Conservation (phyloP, 352 stramenopile genomes). For the Pythium utonaiense region DNA sequence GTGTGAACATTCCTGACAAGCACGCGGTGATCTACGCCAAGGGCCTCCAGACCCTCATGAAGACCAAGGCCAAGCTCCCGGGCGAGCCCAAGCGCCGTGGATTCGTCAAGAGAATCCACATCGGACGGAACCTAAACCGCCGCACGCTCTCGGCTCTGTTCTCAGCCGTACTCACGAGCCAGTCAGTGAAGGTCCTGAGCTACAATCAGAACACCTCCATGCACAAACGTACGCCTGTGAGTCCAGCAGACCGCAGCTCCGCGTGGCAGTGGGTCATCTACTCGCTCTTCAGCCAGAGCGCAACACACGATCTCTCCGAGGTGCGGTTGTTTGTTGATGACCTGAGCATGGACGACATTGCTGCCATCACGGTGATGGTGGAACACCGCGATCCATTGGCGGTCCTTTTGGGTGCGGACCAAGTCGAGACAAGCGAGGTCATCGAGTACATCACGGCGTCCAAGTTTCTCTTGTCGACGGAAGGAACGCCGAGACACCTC, state of each 20-base stretch:
- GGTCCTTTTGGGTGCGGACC: neutral
- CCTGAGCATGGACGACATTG: neutral
- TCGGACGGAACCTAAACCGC: neutral
- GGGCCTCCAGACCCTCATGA: neutral
- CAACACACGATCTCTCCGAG: neutral
- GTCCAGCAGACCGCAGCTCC: neutral
- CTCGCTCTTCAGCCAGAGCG: neutral
- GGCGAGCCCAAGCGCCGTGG: neutral
- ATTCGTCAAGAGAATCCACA: neutral
- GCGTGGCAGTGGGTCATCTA: neutral
- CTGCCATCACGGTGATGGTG: neutral
- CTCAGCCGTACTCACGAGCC: neutral
- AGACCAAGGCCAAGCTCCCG: neutral
- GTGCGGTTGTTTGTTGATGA: neutral
- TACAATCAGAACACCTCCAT: neutral
- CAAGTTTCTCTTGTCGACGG: neutral
- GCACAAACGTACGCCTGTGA: neutral
- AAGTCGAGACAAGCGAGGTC: neutral
- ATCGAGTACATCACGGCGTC: neutral
- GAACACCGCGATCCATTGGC: neutral
- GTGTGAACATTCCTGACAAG: neutral
- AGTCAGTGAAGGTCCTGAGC: neutral
- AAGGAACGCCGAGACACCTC: neutral
- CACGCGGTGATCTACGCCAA: neutral
- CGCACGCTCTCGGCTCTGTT: neutral